Evolutionary conservation across 2,329 filamentous ascomycete genomes (phyloP).

Genomic region (Teratosphaeriaceae sp.): DNA sequence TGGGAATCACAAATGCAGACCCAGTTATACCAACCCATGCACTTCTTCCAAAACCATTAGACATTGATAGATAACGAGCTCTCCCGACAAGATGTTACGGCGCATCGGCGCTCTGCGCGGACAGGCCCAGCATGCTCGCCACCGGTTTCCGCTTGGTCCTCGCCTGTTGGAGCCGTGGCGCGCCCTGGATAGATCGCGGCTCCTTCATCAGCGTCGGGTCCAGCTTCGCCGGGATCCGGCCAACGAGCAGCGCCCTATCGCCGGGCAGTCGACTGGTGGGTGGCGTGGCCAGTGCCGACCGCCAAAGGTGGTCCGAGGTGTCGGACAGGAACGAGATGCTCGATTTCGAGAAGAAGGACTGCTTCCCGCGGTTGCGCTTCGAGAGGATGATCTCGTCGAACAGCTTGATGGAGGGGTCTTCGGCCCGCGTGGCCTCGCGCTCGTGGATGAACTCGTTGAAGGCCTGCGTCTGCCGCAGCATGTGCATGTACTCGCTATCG

Average conservation of each 20-base stretch:
- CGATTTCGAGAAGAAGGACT: slow-evolving; percentile 57
- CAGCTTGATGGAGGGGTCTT: slow-evolving; percentile 61
- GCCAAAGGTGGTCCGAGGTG: slow-evolving; percentile 72
- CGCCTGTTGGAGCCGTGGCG: slow-evolving; percentile 56
- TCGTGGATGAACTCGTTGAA: slow-evolving; percentile 70
- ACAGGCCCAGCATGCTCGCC: slow-evolving; percentile 33
- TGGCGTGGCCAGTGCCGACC: slow-evolving; percentile 54
- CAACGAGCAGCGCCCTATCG: slow-evolving; percentile 54
- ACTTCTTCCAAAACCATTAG: too few relatives aligned
- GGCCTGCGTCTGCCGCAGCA: slow-evolving; percentile 60
- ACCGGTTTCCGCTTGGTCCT: slow-evolving; percentile 45
- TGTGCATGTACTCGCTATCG: slow-evolving; percentile 56
- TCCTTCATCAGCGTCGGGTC: slow-evolving; percentile 87
- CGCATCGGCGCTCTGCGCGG: slow-evolving; percentile 15
- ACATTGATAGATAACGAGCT: too few relatives aligned
- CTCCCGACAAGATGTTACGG: too few relatives aligned
- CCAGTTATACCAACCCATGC: too few relatives aligned
- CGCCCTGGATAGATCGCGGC: slow-evolving; percentile 79
- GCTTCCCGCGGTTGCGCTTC: slow-evolving; percentile 63
- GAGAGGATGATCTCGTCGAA: slow-evolving; percentile 82
- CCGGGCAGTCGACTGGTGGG: slow-evolving; percentile 48
- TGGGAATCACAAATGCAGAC: too few relatives aligned
- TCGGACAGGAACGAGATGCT: slow-evolving; percentile 61
- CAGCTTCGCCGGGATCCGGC: slow-evolving; percentile 68
- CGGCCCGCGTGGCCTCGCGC: slow-evolving; percentile 56